Percentiles rank a stretch among this genome's conserved stretches.
Evolutionary conservation across 257 asterid genomes (phyloP).

Genomic region (Solanum pinnatisectum): DNA sequence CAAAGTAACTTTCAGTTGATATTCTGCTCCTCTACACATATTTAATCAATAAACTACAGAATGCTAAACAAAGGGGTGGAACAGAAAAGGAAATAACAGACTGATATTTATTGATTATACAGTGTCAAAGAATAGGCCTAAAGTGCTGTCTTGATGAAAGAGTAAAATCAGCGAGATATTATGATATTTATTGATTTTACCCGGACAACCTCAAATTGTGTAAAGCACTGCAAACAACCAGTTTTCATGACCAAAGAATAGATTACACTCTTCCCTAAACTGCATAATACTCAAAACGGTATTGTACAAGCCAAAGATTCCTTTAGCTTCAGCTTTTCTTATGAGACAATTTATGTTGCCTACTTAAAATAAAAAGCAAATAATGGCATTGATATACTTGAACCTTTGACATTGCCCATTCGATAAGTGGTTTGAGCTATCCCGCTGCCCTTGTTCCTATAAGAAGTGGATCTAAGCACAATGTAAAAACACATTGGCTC

Average conservation of each 20-base stretch:
- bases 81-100: neutral
- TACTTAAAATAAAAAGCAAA: neutral
- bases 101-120: neutral
- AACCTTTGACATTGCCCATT: neutral
- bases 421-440: neutral
- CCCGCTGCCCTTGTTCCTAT: neutral
- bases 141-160: neutral
- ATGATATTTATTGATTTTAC: neutral
- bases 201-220: neutral
- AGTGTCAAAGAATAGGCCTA: neutral
- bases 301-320: neutral
- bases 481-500: neutral
- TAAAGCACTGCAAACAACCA: neutral
- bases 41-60: neutral
- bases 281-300: neutral
- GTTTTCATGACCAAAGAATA: neutral
- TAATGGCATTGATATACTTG: neutral
- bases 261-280: neutral
- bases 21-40: neutral
- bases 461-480: neutral
- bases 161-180: neutral
- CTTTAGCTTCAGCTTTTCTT: neutral
- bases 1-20: neutral
- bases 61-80: neutral
- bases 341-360: neutral